Evolutionary conservation across 176 grass and related monocot genomes (phyloP), one percentile per base, ranked within the genome.

Genomic region (Oropetium thomaeum): DNA sequence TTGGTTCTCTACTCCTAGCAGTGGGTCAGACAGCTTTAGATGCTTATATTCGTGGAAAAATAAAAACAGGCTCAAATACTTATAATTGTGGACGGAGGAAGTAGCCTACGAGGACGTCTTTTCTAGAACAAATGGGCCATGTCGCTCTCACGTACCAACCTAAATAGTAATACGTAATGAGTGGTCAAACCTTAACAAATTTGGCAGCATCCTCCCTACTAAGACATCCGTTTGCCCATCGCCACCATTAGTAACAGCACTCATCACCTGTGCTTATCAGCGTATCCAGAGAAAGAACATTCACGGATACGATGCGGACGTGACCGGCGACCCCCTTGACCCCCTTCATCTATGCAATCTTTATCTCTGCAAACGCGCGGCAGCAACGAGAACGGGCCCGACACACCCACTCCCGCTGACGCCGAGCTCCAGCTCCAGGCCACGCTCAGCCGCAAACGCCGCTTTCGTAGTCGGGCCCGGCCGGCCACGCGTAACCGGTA

Each of bases 201-300:
- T 58, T 13, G 27, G 14, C 51, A 19, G 34, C 35, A 58, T 42
- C 40, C 3, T 4, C 37, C 8, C 5, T 58, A 73, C 17, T 34
- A 26, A 57, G 60, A 59, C 35, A 44, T 42, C 26, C 26, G 1
- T n/a, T n/a, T 14, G 26, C 26, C 42, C 8, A 35, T 37, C 67
- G 35, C 7, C n/a, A n/a, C n/a, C 45, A 4, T 49, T 49, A 17
- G 5, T 17, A 35, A 60, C 74, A 12, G 26, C 28, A 13, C 3
- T 22, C 51, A 47, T 47, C 31, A 49, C 30, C 43, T 5, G 48
- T 11, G 8, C 25, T 14, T 33, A 44, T 71, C 66, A 14, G 49
- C 58, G 66, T 35, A 71, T 82, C 73, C 60, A 87, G 73, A 65
- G 31, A 73, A 77, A 16, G 78, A 87, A 25, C 12, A 71, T 11